These are phyloP conservation scores for Mucor irregularis DNA, from an alignment of 371 early-diverging fungal species.

Conservation along the genomic window DNA sequence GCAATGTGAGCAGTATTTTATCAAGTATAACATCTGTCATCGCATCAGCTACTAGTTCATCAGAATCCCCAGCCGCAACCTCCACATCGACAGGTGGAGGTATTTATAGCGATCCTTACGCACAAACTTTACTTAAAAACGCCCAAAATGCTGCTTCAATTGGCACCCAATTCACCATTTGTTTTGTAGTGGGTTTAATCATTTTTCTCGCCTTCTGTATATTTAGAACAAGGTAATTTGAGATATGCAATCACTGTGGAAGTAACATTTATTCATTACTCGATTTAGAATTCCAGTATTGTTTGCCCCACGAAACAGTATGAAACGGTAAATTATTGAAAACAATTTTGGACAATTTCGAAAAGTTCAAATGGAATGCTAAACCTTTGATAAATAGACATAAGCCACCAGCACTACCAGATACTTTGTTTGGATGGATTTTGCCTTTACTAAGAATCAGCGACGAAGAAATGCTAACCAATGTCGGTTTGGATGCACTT, in stretches of 20 bases:
- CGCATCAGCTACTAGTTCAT: neutral
- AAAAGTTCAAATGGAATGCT: too few relatives aligned
- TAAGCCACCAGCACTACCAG: conserved; percentile 54
- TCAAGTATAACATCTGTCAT: neutral
- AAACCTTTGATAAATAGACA: conserved; percentile 31
- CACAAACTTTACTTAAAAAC: neutral
- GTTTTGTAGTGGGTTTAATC: conserved; percentile 37
- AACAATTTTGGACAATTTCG: conserved; percentile 21
- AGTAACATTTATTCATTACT: neutral
- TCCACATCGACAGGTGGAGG: neutral
- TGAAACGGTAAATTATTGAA: conserved; percentile 43
- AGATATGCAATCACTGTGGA: neutral
- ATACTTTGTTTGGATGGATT: conserved; percentile 65
- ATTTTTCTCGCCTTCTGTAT: conserved; percentile 56
- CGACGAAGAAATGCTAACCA: conserved; percentile 53
- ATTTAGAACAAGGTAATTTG: conserved; percentile 46
- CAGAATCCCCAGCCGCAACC: too few relatives aligned
- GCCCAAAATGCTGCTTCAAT: conserved; percentile 7
- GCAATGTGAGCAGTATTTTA: neutral
- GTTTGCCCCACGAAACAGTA: conserved; percentile 59
- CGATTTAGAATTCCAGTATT: conserved; percentile 42
- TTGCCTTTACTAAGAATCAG: conserved; percentile 51
- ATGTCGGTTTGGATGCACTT: conserved; percentile 70
- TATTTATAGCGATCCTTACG: neutral
- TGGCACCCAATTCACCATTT: conserved; percentile 44